Evolutionary conservation across 225 moss, liverwort and hornwort genomes (phyloP).

Genomic region (Pleurozium schreberi): DNA sequence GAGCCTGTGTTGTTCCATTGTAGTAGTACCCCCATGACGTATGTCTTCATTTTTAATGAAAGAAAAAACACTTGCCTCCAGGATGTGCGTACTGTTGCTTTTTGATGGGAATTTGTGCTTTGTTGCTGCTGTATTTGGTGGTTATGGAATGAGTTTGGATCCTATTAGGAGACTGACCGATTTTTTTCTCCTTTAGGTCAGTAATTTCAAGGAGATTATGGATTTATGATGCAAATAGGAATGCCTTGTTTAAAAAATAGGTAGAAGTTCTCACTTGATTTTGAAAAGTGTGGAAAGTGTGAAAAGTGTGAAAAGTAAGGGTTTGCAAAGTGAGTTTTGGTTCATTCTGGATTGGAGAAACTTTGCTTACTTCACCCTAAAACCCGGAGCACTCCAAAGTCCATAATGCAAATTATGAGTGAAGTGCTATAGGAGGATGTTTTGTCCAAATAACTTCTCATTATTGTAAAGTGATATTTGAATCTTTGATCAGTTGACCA

Average conservation of each 20-base stretch:
- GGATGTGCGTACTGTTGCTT: neutral
- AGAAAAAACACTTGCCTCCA: neutral
- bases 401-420: neutral
- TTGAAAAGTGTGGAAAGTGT: neutral
- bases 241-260: neutral
- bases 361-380: neutral
- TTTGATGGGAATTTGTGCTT: neutral
- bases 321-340: neutral
- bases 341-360: neutral
- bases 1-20: neutral
- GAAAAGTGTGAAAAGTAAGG: fast-evolving
- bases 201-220: neutral
- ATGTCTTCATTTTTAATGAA: neutral
- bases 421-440: neutral
- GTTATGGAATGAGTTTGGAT: too few relatives aligned
- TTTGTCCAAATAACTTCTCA: neutral
- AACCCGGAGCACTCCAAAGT: fast-evolving
- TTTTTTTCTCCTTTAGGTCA: neutral
- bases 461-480: neutral
- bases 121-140: neutral
- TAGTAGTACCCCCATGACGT: neutral
- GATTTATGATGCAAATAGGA: neutral
- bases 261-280: neutral
- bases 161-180: neutral
- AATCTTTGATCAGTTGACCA: too few relatives aligned